Percentiles rank a stretch among this genome's conserved stretches.
Evolutionary conservation across 768 basidiomycete genomes (phyloP).

Genomic region (Crucibulum laeve): DNA sequence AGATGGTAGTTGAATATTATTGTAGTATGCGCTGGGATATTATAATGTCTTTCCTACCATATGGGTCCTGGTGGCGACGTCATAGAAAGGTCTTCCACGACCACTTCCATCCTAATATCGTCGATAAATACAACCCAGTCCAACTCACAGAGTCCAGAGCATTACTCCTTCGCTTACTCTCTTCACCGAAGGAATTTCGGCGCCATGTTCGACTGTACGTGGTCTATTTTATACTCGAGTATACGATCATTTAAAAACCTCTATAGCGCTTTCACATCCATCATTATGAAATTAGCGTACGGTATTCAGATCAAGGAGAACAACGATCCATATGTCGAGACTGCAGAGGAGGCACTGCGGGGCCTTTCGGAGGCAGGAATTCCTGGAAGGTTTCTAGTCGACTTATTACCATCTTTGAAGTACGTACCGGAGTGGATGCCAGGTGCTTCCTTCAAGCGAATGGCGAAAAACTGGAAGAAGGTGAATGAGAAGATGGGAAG

Average conservation of each 20-base stretch:
- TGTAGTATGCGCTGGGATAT: constrained; percentile 26
- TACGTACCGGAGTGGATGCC: constrained; percentile 35
- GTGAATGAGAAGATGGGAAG: constrained; percentile 16
- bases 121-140: constrained; percentile 36
- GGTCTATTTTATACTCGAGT: constrained; percentile 1
- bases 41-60: constrained; percentile 45
- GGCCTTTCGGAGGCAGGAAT: constrained; percentile 21
- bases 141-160: constrained; percentile 39
- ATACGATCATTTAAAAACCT: constrained; percentile 1
- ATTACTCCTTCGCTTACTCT: constrained; percentile 36
- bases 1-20: neutral
- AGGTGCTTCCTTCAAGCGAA: constrained; percentile 29
- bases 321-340: constrained; percentile 29
- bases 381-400: constrained; percentile 31
- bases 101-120: constrained; percentile 39
- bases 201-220: constrained; percentile 16
- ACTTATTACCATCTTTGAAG: constrained; percentile 26
- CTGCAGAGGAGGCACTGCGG: constrained; percentile 21
- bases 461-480: constrained; percentile 26
- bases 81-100: constrained; percentile 48
- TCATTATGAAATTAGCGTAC: constrained; percentile 31
- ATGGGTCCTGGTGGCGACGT: constrained; percentile 31
- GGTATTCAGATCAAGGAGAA: constrained; percentile 24
- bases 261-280: constrained; percentile 35
- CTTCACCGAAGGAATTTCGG: constrained; percentile 25